Evolutionary conservation across 202 grass and related monocot species (phyloP).

Genomic region (Elaeis oleifera): DNA sequence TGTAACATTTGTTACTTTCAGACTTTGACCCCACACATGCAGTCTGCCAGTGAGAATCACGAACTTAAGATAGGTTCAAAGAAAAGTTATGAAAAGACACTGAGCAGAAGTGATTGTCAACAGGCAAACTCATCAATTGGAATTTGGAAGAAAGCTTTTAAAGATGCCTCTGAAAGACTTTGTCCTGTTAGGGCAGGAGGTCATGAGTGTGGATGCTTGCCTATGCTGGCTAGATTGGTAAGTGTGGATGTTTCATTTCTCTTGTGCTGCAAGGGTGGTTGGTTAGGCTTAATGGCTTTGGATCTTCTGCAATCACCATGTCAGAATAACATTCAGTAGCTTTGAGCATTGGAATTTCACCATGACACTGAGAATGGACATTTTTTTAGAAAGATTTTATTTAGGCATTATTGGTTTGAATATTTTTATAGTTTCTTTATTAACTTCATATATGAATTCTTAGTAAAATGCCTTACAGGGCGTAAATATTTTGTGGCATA

Average conservation of each 20-base stretch:
- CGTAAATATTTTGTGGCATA: no score
- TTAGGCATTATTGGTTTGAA: no score
- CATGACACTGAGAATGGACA: no score
- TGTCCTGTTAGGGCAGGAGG: conserved; percentile 75
- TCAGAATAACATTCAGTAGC: no score
- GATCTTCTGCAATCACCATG: no score
- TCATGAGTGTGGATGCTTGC: conserved; percentile 91
- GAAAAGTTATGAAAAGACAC: conserved; percentile 58
- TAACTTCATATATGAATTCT: no score
- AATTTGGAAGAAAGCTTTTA: conserved; percentile 95
- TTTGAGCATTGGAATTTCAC: no score
- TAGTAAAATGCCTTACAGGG: no score
- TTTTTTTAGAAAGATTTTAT: no score
- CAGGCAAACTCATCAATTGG: conserved; percentile 66
- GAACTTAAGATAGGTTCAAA: conserved; percentile 40
- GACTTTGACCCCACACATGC: conserved; percentile 88
- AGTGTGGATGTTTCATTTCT: conserved; percentile 20
- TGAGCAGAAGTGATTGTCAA: conserved; percentile 44
- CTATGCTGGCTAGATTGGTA: conserved; percentile 70
- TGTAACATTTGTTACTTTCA: conserved; percentile 24
- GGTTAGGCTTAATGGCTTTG: no score
- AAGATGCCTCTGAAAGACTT: conserved; percentile 74
- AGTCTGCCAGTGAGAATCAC: conserved; percentile 39
- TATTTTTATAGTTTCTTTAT: no score
- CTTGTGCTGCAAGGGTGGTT: background rate